Percentiles rank a stretch among this genome's conserved stretches.
These are phyloP conservation scores for Pseudopyricularia javanii DNA, from an alignment of 2,329 filamentous ascomycete genomes.

Conservation along the genomic window DNA sequence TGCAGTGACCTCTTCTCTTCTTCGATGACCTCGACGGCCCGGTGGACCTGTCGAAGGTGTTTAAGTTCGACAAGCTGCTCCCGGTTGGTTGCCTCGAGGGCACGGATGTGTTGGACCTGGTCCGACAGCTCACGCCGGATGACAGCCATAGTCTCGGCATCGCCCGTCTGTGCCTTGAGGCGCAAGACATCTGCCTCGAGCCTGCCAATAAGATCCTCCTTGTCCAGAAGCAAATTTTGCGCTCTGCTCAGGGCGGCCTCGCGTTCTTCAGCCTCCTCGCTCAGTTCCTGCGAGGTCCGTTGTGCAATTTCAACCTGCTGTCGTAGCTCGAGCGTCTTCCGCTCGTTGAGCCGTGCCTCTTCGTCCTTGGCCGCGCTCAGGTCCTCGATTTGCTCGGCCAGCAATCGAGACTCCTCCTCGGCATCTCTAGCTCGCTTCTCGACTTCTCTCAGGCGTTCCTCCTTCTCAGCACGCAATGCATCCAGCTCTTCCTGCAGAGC, in stretches of 20 bases:
- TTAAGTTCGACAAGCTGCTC: conserved; percentile 72
- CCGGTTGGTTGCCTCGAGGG: conserved; percentile 66
- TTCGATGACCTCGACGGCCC: conserved; percentile 85
- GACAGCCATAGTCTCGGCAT: conserved; percentile 72
- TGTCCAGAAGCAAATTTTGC: conserved; percentile 56
- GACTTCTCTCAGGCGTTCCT: conserved; percentile 48
- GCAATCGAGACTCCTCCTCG: conserved; percentile 57
- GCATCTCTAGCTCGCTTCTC: conserved; percentile 59
- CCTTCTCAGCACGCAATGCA: conserved; percentile 34
- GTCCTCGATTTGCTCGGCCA: conserved; percentile 78
- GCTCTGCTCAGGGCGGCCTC: conserved; percentile 43
- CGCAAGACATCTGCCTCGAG: conserved; percentile 76
- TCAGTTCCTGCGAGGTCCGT: conserved; percentile 41
- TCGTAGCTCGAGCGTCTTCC: conserved; percentile 41
- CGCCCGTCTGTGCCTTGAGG: conserved; percentile 75
- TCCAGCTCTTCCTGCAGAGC: conserved; percentile 37
- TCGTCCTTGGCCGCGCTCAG: conserved; percentile 51
- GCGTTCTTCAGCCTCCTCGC: conserved; percentile 42
- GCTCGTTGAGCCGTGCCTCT: conserved; percentile 49
- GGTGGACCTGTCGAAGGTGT: conserved; percentile 67
- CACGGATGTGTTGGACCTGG: conserved; percentile 83
- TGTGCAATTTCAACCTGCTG: conserved; percentile 33
- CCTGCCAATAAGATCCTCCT: conserved; percentile 57
- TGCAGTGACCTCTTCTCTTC: conserved; percentile 85
- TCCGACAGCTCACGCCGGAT: conserved; percentile 83